Percentiles rank a stretch among this genome's conserved stretches.
These are phyloP conservation scores for Quercus aquifolioides DNA, from an alignment of 306 rosid genomes.

Conservation along the genomic window DNA sequence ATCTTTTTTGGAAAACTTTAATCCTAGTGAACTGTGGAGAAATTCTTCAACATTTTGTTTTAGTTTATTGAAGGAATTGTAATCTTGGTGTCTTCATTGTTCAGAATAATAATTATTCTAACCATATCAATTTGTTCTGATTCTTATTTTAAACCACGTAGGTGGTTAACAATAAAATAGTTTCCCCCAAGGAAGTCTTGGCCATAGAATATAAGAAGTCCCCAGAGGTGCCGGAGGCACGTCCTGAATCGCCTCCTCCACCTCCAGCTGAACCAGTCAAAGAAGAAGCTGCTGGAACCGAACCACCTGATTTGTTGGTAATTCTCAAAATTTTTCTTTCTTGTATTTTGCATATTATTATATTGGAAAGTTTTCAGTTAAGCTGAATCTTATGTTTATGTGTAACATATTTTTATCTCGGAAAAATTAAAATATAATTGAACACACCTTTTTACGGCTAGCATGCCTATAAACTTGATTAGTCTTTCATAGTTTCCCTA, in stretches of 20 bases:
- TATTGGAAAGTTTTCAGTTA: neutral
- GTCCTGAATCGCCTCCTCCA: constrained; percentile 41
- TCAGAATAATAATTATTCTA: constrained; percentile 6
- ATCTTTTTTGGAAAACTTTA: neutral
- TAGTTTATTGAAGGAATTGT: neutral
- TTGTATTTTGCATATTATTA: constrained; percentile 8
- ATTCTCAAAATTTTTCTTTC: constrained; percentile 2
- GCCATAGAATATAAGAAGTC: constrained; percentile 76
- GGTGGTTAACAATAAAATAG: constrained; percentile 55
- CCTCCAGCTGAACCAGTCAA: constrained; percentile 78
- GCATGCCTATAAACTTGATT: neutral
- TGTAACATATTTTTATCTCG: neutral
- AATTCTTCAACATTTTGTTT: no score
- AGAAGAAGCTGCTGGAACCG: constrained; percentile 66
- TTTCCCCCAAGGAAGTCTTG: constrained; percentile 77
- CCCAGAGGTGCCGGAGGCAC: constrained; percentile 55
- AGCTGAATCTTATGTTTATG: neutral
- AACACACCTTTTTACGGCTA: neutral
- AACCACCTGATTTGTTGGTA: constrained; percentile 94
- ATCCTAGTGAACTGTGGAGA: neutral
- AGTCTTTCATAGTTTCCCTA: neutral
- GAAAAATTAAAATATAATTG: neutral
- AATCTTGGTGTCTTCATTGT: neutral
- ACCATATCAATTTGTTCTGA: constrained; percentile 11
- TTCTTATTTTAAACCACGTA: constrained; percentile 27